Conservation (phyloP, 768 basidiomycete genomes). For the Trametes villosa region DNA sequence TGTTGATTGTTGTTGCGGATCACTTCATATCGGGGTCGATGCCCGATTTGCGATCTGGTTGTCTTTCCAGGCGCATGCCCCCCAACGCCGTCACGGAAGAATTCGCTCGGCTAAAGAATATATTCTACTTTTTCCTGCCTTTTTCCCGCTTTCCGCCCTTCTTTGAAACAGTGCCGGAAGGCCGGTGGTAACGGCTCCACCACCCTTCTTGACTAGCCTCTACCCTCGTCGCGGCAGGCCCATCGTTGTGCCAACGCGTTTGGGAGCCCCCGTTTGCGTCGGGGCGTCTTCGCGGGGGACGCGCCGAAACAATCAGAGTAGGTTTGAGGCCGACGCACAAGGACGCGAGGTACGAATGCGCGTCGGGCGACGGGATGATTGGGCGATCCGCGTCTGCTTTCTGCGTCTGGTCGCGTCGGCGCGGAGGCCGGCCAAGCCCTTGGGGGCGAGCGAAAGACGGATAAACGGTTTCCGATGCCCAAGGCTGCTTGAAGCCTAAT, state of each 20-base stretch:
- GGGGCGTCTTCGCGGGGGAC: neutral
- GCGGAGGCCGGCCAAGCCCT: neutral
- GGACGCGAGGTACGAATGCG: neutral
- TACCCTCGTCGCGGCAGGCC: constrained; percentile 2
- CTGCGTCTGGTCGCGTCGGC: neutral
- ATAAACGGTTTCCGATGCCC: constrained; percentile 12
- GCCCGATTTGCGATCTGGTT: constrained; percentile 29
- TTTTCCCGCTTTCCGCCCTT: constrained; percentile 12
- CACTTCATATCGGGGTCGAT: constrained; percentile 40
- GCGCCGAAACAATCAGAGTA: constrained; percentile 12
- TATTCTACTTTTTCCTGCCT: constrained; percentile 15
- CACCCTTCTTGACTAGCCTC: constrained; percentile 12
- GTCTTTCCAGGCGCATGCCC: constrained; percentile 20
- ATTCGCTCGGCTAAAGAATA: constrained; percentile 21
- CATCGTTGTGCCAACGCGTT: neutral
- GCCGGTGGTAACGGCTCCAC: constrained; percentile 20
- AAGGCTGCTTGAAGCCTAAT: constrained; percentile 25
- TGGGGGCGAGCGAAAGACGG: constrained; percentile 1
- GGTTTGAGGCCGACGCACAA: neutral
- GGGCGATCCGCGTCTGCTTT: constrained; percentile 16
- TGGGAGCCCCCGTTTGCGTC: too few species aligned
- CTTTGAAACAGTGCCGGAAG: constrained; percentile 14
- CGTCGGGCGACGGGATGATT: constrained; percentile 11
- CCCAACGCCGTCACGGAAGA: constrained; percentile 23
- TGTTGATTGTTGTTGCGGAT: constrained; percentile 41